Percentiles rank a stretch among this genome's conserved stretches.
Conservation (phyloP, 805 yeast genomes). For the Kodamaea restingae region DNA sequence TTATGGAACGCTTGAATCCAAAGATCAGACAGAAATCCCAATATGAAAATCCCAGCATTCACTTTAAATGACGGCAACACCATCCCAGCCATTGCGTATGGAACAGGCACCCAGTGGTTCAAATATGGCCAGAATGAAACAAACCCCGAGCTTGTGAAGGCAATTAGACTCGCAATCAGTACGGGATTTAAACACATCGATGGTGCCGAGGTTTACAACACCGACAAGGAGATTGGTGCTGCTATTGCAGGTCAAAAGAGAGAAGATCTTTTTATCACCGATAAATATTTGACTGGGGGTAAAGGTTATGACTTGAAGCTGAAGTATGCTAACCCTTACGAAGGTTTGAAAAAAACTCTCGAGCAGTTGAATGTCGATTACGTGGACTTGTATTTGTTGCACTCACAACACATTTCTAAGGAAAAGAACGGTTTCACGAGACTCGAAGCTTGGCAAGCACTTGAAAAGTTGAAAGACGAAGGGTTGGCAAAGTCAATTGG, state of each 20-base stretch:
- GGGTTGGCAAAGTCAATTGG: conserved; percentile 78
- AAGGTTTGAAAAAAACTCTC: conserved; percentile 36
- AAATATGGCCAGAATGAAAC: conserved; percentile 21
- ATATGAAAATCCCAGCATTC: conserved; percentile 15
- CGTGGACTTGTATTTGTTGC: conserved; percentile 51
- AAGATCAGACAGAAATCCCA: no score
- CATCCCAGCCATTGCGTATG: conserved; percentile 45
- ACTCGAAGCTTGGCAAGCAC: conserved; percentile 60
- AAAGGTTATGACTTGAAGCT: conserved; percentile 1
- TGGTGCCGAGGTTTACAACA: conserved; percentile 60
- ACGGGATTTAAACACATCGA: conserved; percentile 59
- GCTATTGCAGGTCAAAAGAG: conserved; percentile 37
- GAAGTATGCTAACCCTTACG: conserved; percentile 32
- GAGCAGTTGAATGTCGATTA: conserved; percentile 39
- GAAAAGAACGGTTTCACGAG: conserved; percentile 34
- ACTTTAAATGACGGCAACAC: conserved; percentile 30
- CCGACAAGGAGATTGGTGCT: conserved; percentile 55
- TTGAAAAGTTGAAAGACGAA: conserved; percentile 61
- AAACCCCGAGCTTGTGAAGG: conserved; percentile 36
- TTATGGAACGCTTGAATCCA: no score
- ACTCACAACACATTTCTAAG: conserved; percentile 38
- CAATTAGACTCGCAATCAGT: conserved; percentile 44
- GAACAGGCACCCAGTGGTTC: conserved; percentile 43
- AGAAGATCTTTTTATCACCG: conserved; percentile 52
- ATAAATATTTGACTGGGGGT: conserved; percentile 43